A percentile compares a stretch with the other conserved stretches of the same genome.
Conservation (phyloP, 2,329 filamentous ascomycete genomes). For the Fusarium sp. region DNA sequence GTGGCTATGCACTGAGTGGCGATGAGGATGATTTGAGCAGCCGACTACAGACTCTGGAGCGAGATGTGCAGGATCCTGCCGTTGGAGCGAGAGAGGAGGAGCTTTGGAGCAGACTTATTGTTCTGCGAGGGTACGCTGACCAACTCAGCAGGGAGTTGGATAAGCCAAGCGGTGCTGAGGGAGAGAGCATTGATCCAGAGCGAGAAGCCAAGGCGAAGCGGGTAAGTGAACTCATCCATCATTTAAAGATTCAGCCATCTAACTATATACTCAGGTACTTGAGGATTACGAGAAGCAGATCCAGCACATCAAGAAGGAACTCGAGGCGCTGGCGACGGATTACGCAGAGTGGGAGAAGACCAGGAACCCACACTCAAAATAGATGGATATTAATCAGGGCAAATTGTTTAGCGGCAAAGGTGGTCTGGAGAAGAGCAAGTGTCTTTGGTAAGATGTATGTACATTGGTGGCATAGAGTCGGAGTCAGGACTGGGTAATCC, state of each 20-base stretch:
- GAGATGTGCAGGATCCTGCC: constrained; percentile 79
- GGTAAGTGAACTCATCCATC: constrained; percentile 61
- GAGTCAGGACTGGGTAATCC: constrained; percentile 43
- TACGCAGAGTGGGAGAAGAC: constrained; percentile 70
- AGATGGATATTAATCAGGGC: constrained; percentile 36
- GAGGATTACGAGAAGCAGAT: constrained; percentile 88
- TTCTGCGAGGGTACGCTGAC: constrained; percentile 79
- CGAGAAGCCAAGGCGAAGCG: constrained; percentile 81
- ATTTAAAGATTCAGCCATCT: neutral
- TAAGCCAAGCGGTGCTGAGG: constrained; percentile 71
- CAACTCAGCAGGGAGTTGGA: constrained; percentile 82
- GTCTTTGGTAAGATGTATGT: constrained; percentile 40
- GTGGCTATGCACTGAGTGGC: constrained; percentile 84
- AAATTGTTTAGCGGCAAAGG: constrained; percentile 7
- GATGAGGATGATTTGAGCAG: constrained; percentile 84
- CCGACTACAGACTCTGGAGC: constrained; percentile 78
- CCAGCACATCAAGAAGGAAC: constrained; percentile 80
- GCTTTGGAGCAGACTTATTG: constrained; percentile 86
- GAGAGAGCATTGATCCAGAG: constrained; percentile 76
- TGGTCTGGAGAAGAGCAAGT: constrained; percentile 15
- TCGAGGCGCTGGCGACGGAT: constrained; percentile 73
- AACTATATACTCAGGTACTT: constrained; percentile 70
- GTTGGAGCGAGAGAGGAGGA: constrained; percentile 84
- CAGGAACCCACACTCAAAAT: constrained; percentile 58
- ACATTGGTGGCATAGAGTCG: constrained; percentile 40